phyloP scores from a whole-genome alignment of 2,329 filamentous ascomycete species.

The Penicillium expansum region DNA sequence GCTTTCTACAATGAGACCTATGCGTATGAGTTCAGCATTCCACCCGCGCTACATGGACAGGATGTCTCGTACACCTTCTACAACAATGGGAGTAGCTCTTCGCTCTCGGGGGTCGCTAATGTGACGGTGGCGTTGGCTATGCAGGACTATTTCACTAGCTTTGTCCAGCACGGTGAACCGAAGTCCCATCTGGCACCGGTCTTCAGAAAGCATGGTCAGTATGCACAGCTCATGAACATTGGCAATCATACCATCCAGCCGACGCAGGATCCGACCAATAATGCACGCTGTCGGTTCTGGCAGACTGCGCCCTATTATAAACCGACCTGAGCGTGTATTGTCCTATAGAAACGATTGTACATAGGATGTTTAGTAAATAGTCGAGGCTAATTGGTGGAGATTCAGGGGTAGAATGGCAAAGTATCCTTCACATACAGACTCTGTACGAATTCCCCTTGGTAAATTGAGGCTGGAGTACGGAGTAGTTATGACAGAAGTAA shows the following conservation, averaged over 20 bases:
- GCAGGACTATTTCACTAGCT: constrained; percentile 41
- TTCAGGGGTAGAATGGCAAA: neutral
- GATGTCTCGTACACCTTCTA: constrained; percentile 56
- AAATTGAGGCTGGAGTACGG: neutral
- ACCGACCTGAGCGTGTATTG: neutral
- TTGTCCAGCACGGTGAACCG: constrained; percentile 35
- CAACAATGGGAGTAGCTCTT: constrained; percentile 35
- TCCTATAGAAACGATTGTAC: neutral
- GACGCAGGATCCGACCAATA: constrained; percentile 47
- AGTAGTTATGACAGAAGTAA: neutral
- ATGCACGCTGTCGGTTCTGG: constrained; percentile 54
- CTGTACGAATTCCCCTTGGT: neutral
- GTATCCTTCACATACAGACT: neutral
- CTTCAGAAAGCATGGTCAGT: constrained; percentile 49
- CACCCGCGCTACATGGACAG: constrained; percentile 53
- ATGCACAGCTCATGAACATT: constrained; percentile 47
- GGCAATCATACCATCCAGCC: constrained; percentile 43
- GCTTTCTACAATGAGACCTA: constrained; percentile 52
- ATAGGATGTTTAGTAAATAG: neutral
- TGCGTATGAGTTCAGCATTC: constrained; percentile 53
- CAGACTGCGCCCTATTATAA: constrained; percentile 47
- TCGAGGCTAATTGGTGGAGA: neutral
- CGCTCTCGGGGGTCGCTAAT: constrained; percentile 18
- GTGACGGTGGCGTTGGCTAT: constrained; percentile 34
- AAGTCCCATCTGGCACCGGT: constrained; percentile 36